These are phyloP conservation scores for Haplosporangium gracile DNA, from an alignment of 192 early-diverging fungal genomes.

Conservation along the genomic window DNA sequence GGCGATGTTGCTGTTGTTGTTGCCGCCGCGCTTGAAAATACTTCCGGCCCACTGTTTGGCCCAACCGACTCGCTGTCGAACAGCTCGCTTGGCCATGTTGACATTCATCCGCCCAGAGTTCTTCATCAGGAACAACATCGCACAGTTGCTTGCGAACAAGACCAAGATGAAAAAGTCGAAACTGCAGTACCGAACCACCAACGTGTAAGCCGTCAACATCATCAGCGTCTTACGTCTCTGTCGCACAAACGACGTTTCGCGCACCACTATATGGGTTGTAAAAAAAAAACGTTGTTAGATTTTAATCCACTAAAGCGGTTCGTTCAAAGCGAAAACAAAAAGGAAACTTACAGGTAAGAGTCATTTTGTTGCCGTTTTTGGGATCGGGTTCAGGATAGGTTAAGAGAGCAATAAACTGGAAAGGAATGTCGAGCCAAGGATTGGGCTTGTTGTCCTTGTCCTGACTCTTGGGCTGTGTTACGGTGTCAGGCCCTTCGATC, in stretches of 20 bases:
- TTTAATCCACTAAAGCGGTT: background rate
- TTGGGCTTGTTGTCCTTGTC: constrained; percentile 50
- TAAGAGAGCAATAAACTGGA: constrained; percentile 65
- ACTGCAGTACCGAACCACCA: constrained; percentile 62
- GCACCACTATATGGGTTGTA: constrained; percentile 50
- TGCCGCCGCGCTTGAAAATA: constrained; percentile 52
- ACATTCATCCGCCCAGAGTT: constrained; percentile 70
- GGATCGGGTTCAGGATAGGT: constrained; percentile 65
- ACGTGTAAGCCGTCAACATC: constrained; percentile 59
- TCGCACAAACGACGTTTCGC: constrained; percentile 63
- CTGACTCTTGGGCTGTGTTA: constrained; percentile 13
- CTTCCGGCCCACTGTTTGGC: constrained; percentile 68
- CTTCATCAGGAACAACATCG: constrained; percentile 68
- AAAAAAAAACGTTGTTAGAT: background rate
- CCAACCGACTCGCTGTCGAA: constrained; percentile 67
- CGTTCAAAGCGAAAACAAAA: background rate
- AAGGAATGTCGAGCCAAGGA: constrained; percentile 60
- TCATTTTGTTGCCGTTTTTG: constrained; percentile 58
- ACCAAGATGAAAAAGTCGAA: constrained; percentile 66
- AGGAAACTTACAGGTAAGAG: constrained; percentile 45
- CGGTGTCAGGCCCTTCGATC: constrained; percentile 53
- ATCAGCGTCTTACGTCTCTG: constrained; percentile 60
- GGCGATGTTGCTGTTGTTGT: constrained; percentile 7
- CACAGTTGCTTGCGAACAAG: constrained; percentile 63
- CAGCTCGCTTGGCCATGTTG: constrained; percentile 70